Evolutionary conservation across 1,139 yeast species (phyloP).

Genomic region (Taphrina pruni): DNA sequence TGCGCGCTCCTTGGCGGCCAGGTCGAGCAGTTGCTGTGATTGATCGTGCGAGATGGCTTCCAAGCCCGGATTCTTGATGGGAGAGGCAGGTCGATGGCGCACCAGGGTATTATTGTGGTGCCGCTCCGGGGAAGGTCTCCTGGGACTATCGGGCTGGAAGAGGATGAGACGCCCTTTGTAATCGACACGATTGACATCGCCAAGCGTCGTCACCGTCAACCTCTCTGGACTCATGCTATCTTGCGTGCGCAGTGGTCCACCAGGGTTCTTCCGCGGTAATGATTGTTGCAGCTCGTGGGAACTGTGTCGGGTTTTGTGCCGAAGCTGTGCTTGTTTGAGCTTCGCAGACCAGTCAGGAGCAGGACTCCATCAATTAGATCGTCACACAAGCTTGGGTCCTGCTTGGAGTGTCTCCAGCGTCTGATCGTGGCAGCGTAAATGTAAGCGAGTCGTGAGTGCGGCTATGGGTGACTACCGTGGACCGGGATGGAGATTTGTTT

Average conservation of each 20-base stretch:
- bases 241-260: not conserved
- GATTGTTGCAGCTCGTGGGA: too few relatives aligned
- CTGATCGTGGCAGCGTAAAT: too few relatives aligned
- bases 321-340: too few relatives aligned
- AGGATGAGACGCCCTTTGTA: conserved; percentile 15
- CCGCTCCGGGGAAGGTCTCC: conserved; percentile 19
- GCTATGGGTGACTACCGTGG: too few relatives aligned
- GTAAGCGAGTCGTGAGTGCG: too few relatives aligned
- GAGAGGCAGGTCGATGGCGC: conserved; percentile 16
- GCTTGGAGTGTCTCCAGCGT: not conserved
- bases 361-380: not conserved
- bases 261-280: too few relatives aligned
- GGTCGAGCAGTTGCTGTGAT: conserved; percentile 13
- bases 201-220: not conserved
- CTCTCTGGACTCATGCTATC: not conserved
- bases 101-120: not conserved
- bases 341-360: too few relatives aligned
- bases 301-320: too few relatives aligned
- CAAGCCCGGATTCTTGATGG: not conserved
- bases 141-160: conserved; percentile 10
- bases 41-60: conserved; percentile 11
- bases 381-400: not conserved
- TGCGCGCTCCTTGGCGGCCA: conserved; percentile 23
- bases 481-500: not conserved
- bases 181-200: conserved; percentile 12